Conservation (phyloP, 2,329 filamentous ascomycete species). For the Tolypocladium album region DNA sequence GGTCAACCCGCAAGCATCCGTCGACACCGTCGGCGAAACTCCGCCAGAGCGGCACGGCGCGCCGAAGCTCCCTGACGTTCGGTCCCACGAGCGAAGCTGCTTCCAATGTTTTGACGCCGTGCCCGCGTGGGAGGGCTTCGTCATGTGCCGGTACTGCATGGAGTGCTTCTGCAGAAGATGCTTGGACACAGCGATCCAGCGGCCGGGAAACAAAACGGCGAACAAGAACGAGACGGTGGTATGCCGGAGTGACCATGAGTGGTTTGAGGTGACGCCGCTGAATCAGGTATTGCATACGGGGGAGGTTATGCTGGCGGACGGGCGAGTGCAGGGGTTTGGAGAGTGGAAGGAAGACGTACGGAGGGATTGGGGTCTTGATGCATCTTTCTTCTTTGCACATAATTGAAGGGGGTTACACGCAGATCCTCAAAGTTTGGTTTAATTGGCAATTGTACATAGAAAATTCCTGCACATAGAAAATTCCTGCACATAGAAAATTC, state of each 20-base stretch:
- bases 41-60: slow-evolving; percentile 16
- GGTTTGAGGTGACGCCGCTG: slow-evolving; percentile 27
- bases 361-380: slow-evolving; percentile 15
- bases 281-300: slow-evolving; percentile 22
- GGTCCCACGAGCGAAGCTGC: slow-evolving; percentile 21
- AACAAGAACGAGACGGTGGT: slow-evolving; percentile 17
- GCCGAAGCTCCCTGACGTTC: slow-evolving; percentile 26
- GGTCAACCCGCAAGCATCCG: slow-evolving; percentile 17
- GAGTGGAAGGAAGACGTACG: slow-evolving; percentile 25
- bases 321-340: slow-evolving; percentile 18
- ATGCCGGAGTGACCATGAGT: slow-evolving; percentile 25
- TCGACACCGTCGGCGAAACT: slow-evolving; percentile 16
- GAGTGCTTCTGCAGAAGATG: slow-evolving; percentile 27
- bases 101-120: slow-evolving; percentile 27
- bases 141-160: slow-evolving; percentile 26
- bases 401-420: neutral
- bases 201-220: slow-evolving; percentile 16
- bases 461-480: no score
- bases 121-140: slow-evolving; percentile 17
- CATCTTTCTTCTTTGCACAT: no score
- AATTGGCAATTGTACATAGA: no score
- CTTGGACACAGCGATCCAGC: slow-evolving; percentile 16
- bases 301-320: slow-evolving; percentile 24
- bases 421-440: neutral
- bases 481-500: no score